phyloP scores from a whole-genome alignment of 805 yeast genomes.

The Geotrichum ghanense region DNA sequence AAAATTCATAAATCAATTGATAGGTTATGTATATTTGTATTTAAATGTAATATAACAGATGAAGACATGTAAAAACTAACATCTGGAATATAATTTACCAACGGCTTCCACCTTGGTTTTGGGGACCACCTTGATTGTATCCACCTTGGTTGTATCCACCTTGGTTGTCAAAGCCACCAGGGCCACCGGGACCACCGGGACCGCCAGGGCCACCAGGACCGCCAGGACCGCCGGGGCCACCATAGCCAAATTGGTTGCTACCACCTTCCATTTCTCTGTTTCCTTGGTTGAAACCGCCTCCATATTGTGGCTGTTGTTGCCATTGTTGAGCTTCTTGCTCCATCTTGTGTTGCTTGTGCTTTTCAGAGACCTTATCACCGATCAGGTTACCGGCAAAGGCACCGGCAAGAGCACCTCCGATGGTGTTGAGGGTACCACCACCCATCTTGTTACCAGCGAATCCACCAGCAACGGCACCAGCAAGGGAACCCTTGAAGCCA shows the following conservation, averaged over 20 bases:
- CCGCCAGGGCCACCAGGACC: constrained; percentile 18
- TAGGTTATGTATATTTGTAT: no score
- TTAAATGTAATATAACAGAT: no score
- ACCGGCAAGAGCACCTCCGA: constrained; percentile 10
- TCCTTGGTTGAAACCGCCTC: neutral
- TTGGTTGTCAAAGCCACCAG: constrained; percentile 30
- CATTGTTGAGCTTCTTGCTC: neutral
- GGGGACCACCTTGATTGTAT: constrained; percentile 32
- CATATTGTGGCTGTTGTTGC: neutral
- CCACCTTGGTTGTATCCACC: constrained; percentile 30
- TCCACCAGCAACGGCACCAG: constrained; percentile 11
- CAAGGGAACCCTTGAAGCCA: constrained; percentile 7
- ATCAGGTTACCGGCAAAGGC: constrained; percentile 7
- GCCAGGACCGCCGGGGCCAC: constrained; percentile 5
- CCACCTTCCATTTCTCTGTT: neutral
- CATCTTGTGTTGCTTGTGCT: constrained; percentile 4
- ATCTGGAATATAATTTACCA: no score
- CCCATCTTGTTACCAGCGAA: constrained; percentile 8
- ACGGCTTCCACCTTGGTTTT: neutral
- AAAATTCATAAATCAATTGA: no score
- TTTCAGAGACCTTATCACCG: constrained; percentile 7
- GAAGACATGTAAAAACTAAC: no score
- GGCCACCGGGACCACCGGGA: constrained; percentile 35
- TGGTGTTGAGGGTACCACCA: constrained; percentile 6
- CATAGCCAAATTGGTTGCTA: constrained; percentile 8